These are phyloP conservation scores for Geotrichum siamense DNA, from an alignment of 1,139 yeast species.

Conservation along the genomic window DNA sequence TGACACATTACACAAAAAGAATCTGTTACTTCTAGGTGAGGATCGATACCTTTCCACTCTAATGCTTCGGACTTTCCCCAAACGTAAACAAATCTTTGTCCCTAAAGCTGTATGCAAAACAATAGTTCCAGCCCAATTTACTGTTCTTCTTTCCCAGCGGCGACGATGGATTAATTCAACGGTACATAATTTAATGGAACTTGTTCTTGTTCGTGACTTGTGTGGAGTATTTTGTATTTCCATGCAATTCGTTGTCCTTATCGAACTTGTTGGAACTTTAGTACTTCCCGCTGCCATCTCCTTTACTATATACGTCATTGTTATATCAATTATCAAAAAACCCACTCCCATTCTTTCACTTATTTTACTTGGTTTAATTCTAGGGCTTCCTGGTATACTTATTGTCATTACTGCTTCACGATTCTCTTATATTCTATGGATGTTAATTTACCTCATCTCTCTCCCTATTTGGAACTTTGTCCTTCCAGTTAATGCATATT, in stretches of 20 bases:
- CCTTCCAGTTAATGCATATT: constrained; percentile 73
- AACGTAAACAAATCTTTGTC: constrained; percentile 31
- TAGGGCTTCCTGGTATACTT: constrained; percentile 77
- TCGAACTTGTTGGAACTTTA: constrained; percentile 38
- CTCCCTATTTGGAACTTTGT: constrained; percentile 89
- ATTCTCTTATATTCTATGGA: constrained; percentile 63
- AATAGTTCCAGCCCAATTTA: constrained; percentile 30
- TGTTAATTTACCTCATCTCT: constrained; percentile 66
- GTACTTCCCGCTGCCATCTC: constrained; percentile 83
- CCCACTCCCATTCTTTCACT: constrained; percentile 78
- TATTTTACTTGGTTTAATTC: constrained; percentile 63
- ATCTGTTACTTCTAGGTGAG: constrained; percentile 32
- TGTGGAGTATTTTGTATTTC: constrained; percentile 36
- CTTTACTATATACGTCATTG: constrained; percentile 70
- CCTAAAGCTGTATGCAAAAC: constrained; percentile 34
- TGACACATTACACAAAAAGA: constrained; percentile 33
- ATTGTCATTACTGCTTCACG: constrained; percentile 75
- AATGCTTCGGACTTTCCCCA: constrained; percentile 32
- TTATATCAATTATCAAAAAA: constrained; percentile 60
- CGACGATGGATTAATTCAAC: constrained; percentile 37
- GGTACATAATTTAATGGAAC: constrained; percentile 33
- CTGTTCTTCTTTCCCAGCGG: constrained; percentile 33
- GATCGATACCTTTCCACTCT: constrained; percentile 34
- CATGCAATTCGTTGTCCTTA: constrained; percentile 34
- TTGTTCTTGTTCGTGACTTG: constrained; percentile 30